Conservation (phyloP, 1,139 yeast genomes). For the Suhomyces guaymorum region DNA sequence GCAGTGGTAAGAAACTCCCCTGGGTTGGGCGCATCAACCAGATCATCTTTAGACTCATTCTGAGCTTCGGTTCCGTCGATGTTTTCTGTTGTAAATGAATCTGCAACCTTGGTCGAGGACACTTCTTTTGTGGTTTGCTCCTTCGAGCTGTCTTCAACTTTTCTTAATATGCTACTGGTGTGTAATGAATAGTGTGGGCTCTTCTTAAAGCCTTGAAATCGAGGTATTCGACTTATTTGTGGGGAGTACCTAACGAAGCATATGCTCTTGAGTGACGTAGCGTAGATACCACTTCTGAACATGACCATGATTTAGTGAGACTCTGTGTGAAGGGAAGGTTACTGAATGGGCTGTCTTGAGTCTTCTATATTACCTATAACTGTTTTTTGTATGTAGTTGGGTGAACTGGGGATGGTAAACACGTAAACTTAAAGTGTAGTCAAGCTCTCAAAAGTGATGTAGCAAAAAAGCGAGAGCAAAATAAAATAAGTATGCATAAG, state of each 20-base stretch:
- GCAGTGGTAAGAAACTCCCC: slow-evolving; percentile 18
- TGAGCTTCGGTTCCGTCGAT: no score
- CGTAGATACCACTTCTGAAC: slow-evolving; percentile 2
- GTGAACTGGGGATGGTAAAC: no score
- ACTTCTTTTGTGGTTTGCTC: slow-evolving; percentile 3
- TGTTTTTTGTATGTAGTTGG: no score
- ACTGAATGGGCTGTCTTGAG: no score
- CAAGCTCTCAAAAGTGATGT: slow-evolving; percentile 3
- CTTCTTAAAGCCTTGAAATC: background rate
- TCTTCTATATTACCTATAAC: no score
- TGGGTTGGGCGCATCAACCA: slow-evolving; percentile 4
- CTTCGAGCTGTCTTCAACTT: slow-evolving; percentile 1
- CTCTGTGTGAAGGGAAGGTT: no score
- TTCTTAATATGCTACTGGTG: background rate
- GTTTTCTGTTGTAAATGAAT: background rate
- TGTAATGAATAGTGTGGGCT: background rate
- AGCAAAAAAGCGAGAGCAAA: slow-evolving; percentile 10
- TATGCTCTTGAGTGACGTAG: slow-evolving; percentile 3
- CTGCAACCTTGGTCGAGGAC: background rate
- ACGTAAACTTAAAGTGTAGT: no score
- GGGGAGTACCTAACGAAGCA: background rate
- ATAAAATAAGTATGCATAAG: slow-evolving; percentile 7
- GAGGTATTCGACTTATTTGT: slow-evolving; percentile 6
- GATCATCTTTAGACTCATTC: no score
- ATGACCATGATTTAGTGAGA: no score